A percentile compares a stretch with the other conserved stretches of the same genome.
These are phyloP conservation scores for Pseudohalonectria lignicola DNA, from an alignment of 2,329 filamentous ascomycete species.

Conservation along the genomic window DNA sequence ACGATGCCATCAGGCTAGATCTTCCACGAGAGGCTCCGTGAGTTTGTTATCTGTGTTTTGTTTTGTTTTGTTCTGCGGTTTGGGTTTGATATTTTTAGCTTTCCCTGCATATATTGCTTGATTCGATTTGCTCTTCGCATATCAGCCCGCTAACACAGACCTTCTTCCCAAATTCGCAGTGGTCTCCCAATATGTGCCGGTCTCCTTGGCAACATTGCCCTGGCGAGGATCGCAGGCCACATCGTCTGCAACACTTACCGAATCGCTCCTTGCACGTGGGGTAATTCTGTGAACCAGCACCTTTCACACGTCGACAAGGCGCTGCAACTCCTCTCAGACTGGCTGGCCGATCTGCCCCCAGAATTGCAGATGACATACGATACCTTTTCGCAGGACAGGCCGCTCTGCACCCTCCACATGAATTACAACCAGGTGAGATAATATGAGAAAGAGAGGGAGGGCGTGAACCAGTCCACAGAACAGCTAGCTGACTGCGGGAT, in stretches of 20 bases:
- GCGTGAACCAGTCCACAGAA: too few species aligned
- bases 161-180: slow-evolving; percentile 14
- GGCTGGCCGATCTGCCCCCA: slow-evolving; percentile 25
- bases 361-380: slow-evolving; percentile 24
- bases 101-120: too few species aligned
- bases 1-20: slow-evolving; percentile 33
- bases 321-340: slow-evolving; percentile 28
- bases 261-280: slow-evolving; percentile 17
- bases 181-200: slow-evolving; percentile 30
- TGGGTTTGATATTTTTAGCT: too few species aligned
- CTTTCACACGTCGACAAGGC: slow-evolving; percentile 25
- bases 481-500: too few species aligned
- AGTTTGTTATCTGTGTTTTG: slow-evolving; percentile 9
- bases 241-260: slow-evolving; percentile 36
- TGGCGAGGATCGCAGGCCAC: slow-evolving; percentile 34
- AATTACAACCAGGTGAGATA: slow-evolving; percentile 28
- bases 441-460: too few species aligned
- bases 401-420: slow-evolving; percentile 36
- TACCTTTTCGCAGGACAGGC: slow-evolving; percentile 25
- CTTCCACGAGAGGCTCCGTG: slow-evolving; percentile 28
- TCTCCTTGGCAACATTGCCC: slow-evolving; percentile 31
- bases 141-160: background rate
- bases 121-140: too few species aligned
- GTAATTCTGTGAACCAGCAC: slow-evolving; percentile 7
- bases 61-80: background rate